phyloP scores from a whole-genome alignment of 2,329 filamentous ascomycete species.

The Amylocarpus encephaloides region DNA sequence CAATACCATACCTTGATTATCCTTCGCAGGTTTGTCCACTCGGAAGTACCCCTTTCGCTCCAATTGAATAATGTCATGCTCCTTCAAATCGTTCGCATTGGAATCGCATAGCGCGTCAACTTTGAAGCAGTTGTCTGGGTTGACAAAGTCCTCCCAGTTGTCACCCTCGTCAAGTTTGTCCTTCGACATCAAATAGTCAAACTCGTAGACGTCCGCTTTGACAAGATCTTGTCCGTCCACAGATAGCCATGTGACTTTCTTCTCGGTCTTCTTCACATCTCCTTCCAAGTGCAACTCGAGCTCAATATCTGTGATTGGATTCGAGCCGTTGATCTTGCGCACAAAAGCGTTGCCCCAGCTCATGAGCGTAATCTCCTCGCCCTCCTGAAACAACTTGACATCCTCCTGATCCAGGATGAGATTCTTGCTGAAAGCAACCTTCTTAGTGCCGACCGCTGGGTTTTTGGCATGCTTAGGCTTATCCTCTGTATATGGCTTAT shows the following conservation, averaged over 20 bases:
- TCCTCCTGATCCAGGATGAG: slow-evolving; percentile 84
- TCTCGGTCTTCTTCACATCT: slow-evolving; percentile 90
- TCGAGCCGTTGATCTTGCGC: slow-evolving; percentile 53
- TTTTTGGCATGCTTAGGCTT: slow-evolving; percentile 91
- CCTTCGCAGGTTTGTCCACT: slow-evolving; percentile 60
- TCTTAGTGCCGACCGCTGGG: slow-evolving; percentile 74
- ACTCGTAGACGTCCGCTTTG: slow-evolving; percentile 82
- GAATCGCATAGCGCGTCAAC: slow-evolving; percentile 73
- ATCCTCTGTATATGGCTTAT: slow-evolving; percentile 59
- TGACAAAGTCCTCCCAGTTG: slow-evolving; percentile 76
- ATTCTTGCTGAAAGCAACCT: slow-evolving; percentile 69
- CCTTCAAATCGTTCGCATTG: slow-evolving; percentile 71
- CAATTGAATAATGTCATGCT: slow-evolving; percentile 89
- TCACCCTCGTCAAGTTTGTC: slow-evolving; percentile 90
- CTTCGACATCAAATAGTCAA: slow-evolving; percentile 92
- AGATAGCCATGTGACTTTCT: slow-evolving; percentile 94
- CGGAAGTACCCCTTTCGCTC: slow-evolving; percentile 91
- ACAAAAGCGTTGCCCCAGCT: slow-evolving; percentile 90
- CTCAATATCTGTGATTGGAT: slow-evolving; percentile 62
- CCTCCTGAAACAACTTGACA: slow-evolving; percentile 69
- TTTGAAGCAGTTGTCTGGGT: slow-evolving; percentile 63
- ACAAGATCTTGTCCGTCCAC: slow-evolving; percentile 69
- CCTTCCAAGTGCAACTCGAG: slow-evolving; percentile 86
- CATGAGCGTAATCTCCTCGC: slow-evolving; percentile 94
- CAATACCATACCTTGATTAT: slow-evolving; percentile 55